phyloP scores from a whole-genome alignment of 192 early-diverging fungal species.

The Rhizophagus prolifer region DNA sequence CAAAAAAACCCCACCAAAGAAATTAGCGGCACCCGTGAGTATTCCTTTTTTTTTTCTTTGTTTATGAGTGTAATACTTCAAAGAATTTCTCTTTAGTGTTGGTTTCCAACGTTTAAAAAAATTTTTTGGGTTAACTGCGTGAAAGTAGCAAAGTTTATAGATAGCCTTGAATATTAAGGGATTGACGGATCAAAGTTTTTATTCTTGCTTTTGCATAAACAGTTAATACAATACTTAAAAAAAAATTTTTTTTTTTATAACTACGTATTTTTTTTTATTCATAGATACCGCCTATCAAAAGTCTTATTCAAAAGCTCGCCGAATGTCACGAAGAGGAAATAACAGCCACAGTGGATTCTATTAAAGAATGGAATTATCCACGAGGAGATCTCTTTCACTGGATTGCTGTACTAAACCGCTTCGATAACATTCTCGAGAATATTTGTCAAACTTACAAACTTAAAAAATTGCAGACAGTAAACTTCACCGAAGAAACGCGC shows the following conservation, averaged over 20 bases:
- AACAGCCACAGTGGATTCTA: constrained; percentile 46
- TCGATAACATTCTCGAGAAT: constrained; percentile 77
- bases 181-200: constrained; percentile 3
- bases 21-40: constrained; percentile 26
- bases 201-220: background rate
- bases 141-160: background rate
- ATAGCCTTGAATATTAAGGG: background rate
- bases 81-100: background rate
- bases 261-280: constrained; percentile 5
- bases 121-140: background rate
- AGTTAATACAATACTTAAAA: background rate
- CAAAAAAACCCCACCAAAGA: constrained; percentile 31
- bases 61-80: background rate
- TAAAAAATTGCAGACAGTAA: constrained; percentile 59
- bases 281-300: constrained; percentile 57
- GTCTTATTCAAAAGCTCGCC: constrained; percentile 50
- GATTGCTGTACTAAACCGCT: constrained; percentile 91
- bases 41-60: background rate
- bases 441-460: constrained; percentile 65
- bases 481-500: constrained; percentile 58
- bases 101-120: background rate
- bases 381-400: constrained; percentile 96
- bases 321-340: constrained; percentile 58
- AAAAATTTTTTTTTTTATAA: background rate
- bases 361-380: constrained; percentile 72